Conservation (phyloP, 306 rosid genomes). For the Cicer judaicum region DNA sequence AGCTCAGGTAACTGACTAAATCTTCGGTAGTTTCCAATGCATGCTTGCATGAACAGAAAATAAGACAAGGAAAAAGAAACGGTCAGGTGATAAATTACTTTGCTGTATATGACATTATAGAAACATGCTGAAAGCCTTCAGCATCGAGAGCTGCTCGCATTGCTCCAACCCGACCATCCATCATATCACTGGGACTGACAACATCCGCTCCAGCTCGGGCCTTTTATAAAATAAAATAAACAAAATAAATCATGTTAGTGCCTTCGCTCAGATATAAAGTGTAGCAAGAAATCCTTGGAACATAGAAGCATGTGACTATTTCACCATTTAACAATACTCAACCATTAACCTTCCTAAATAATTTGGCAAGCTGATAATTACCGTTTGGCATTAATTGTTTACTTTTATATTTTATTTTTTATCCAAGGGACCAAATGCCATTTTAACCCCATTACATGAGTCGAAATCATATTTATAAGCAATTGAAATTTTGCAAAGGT, state of each 20-base stretch:
- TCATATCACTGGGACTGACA: slow-evolving; percentile 98
- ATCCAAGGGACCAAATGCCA: not conserved
- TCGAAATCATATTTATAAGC: slow-evolving; percentile 25
- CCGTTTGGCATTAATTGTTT: slow-evolving; percentile 3
- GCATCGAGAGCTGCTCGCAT: slow-evolving; percentile 90
- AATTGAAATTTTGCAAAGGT: not conserved
- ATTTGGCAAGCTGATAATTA: slow-evolving; percentile 8
- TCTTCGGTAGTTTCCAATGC: slow-evolving; percentile 29
- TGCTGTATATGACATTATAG: slow-evolving; percentile 94
- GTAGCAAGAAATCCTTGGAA: slow-evolving; percentile 24
- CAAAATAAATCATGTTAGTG: not conserved
- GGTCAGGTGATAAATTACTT: slow-evolving; percentile 57
- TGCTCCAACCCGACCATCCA: slow-evolving; percentile 98
- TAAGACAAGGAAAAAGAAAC: slow-evolving; percentile 29
- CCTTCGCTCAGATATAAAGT: slow-evolving; percentile 16
- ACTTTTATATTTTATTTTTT: not conserved
- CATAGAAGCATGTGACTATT: slow-evolving; percentile 11
- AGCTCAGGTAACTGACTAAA: slow-evolving; percentile 20
- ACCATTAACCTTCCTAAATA: slow-evolving; percentile 25
- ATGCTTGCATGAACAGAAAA: slow-evolving; percentile 32
- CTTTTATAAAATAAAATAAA: slow-evolving; percentile 48
- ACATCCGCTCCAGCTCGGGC: slow-evolving; percentile 99
- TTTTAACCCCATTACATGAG: not conserved
- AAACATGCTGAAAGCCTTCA: slow-evolving; percentile 92
- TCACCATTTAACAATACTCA: slow-evolving; percentile 24